Percentiles rank a stretch among this genome's conserved stretches.
These are phyloP conservation scores for Eucalyptus lansdowneana DNA, from an alignment of 345 rosid genomes.

Conservation along the genomic window DNA sequence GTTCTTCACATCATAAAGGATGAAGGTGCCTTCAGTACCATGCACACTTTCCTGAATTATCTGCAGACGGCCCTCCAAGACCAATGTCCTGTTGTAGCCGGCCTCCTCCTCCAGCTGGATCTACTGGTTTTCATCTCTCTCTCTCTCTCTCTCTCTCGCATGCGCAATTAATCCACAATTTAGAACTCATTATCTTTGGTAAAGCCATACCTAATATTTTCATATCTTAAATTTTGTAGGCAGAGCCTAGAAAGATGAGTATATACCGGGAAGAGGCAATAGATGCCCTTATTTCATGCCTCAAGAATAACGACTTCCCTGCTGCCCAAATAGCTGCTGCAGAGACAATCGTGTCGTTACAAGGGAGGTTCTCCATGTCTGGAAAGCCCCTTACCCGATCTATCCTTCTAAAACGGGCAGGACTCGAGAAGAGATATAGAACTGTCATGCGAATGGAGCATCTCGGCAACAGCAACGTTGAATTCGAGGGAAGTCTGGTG, in stretches of 20 bases:
- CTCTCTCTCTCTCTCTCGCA: background rate
- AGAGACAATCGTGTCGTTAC: constrained; percentile 32
- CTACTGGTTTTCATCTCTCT: constrained; percentile 36
- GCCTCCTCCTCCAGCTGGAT: constrained; percentile 65
- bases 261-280: constrained; percentile 68
- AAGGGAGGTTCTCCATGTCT: constrained; percentile 48
- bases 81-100: constrained; percentile 41
- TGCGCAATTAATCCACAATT: background rate
- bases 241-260: constrained; percentile 67
- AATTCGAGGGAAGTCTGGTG: constrained; percentile 34
- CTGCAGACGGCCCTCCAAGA: constrained; percentile 34
- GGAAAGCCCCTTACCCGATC: constrained; percentile 44
- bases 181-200: background rate
- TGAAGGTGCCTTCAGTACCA: constrained; percentile 46
- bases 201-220: background rate
- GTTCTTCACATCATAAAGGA: constrained; percentile 49
- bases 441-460: constrained; percentile 29
- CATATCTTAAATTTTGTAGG: constrained; percentile 14
- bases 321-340: constrained; percentile 51
- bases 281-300: constrained; percentile 50
- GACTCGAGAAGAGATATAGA: constrained; percentile 31
- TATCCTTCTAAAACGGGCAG: constrained; percentile 45
- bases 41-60: constrained; percentile 46
- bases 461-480: constrained; percentile 9
- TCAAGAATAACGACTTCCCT: constrained; percentile 35